phyloP scores from a whole-genome alignment of 2,329 filamentous ascomycete genomes.

The Neophaeococcomyces aloes region DNA sequence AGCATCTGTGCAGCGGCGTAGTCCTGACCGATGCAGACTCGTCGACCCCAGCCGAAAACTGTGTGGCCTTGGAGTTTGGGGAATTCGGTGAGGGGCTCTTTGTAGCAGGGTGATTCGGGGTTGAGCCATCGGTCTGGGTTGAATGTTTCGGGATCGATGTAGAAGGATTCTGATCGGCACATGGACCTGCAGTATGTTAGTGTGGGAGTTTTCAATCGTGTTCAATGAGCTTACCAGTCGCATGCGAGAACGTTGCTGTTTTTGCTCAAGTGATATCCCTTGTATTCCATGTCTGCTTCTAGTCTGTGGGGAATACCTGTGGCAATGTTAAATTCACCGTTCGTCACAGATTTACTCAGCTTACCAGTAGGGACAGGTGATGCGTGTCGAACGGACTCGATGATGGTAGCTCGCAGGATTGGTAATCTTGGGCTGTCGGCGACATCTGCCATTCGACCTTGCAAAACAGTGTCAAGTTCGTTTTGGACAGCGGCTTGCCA shows the following conservation, averaged over 20 bases:
- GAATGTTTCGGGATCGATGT: slow-evolving; percentile 3
- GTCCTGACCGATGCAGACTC: slow-evolving; percentile 1
- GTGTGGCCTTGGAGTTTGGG: slow-evolving; percentile 4
- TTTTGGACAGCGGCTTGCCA: slow-evolving; percentile 40
- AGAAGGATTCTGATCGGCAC: background rate
- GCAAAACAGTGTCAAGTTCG: slow-evolving; percentile 39
- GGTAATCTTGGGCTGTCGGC: slow-evolving; percentile 27
- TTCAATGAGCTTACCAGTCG: slow-evolving; percentile 1
- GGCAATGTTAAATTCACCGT: background rate
- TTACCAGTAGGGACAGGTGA: slow-evolving; percentile 3
- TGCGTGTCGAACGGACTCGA: slow-evolving; percentile 23
- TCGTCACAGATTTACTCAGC: slow-evolving; percentile 12
- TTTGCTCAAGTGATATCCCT: background rate
- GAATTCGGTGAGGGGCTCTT: slow-evolving; percentile 27
- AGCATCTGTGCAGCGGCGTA: slow-evolving; percentile 2
- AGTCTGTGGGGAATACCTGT: slow-evolving; percentile 11
- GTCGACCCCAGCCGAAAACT: slow-evolving; percentile 4
- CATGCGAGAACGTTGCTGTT: background rate
- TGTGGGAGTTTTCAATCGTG: background rate
- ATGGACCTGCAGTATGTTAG: background rate
- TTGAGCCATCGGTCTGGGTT: slow-evolving; percentile 39
- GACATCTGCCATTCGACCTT: slow-evolving; percentile 26
- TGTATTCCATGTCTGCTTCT: background rate
- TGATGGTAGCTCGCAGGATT: slow-evolving; percentile 28
- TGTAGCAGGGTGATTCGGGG: slow-evolving; percentile 42